Conservation (phyloP, 306 rosid genomes). For the Quercus ilex region DNA sequence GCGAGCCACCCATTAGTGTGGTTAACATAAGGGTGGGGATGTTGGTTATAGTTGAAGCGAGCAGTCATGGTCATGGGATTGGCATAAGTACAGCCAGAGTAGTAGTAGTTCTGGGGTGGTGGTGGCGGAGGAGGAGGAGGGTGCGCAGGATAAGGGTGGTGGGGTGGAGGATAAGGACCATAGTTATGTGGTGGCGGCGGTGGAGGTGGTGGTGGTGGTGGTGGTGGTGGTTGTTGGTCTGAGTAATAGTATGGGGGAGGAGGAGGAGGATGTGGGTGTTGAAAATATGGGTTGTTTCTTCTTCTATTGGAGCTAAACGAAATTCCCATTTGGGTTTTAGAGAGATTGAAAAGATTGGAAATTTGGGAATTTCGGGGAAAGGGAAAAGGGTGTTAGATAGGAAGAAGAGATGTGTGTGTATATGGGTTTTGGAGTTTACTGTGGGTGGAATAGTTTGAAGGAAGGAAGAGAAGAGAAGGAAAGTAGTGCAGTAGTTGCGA, state of each 20-base stretch:
- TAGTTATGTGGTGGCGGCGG: conserved; percentile 42
- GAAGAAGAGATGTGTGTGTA: not conserved
- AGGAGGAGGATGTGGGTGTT: conserved; percentile 29
- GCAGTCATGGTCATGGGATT: conserved; percentile 27
- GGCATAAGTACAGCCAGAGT: conserved; percentile 38
- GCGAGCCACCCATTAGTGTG: conserved; percentile 52
- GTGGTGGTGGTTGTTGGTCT: conserved; percentile 29
- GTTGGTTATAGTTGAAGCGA: conserved; percentile 23
- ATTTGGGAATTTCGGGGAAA: not conserved
- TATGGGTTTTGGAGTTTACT: not conserved
- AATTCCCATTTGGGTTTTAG: conserved; percentile 51
- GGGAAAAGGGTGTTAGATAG: not conserved
- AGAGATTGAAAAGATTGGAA: not conserved
- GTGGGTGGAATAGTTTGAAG: not conserved
- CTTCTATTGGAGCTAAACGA: conserved; percentile 66
- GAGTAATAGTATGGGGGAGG: conserved; percentile 39
- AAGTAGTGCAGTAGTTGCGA: too few species aligned
- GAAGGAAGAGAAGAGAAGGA: not conserved
- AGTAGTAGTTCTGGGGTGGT: conserved; percentile 41
- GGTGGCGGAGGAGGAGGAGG: conserved; percentile 17
- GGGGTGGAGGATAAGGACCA: conserved; percentile 26
- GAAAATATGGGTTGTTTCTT: conserved; percentile 44
- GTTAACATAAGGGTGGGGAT: conserved; percentile 39
- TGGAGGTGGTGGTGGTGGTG: conserved; percentile 27
- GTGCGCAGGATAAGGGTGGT: conserved; percentile 16